Evolutionary conservation across 805 yeast genomes (phyloP), one percentile per base, ranked within the genome.

Genomic region (Torulaspora franciscae): DNA sequence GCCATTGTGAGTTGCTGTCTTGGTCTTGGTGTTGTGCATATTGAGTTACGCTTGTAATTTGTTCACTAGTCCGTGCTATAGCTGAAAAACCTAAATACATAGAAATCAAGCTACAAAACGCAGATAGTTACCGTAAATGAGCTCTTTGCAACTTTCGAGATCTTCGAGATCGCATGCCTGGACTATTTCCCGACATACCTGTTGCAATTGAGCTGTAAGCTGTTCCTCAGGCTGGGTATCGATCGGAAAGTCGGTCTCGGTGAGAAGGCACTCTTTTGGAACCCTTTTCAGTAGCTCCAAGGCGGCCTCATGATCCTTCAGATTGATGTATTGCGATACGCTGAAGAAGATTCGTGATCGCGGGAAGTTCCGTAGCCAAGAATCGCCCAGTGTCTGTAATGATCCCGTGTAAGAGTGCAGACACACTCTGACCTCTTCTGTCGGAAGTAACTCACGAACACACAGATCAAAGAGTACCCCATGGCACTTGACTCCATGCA

Each of bases 341-440:
- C 46, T 65, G 51, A 52, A 59, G 67, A 35, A 59, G 36, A 48
- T 65, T 66, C 61, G 53, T 1, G 47, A 42, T 11, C 36, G 28
- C 1, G 50, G 44, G 28, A 57, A 57, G 6, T 34, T 29, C 24
- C 49, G 50, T 15, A 57, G 50, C 38, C 75, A 57, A 72, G 83
- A 76, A 34, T 69, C 42, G 43, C 68, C 59, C 11, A 83, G 76
- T 47, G 81, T 87, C 34, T 88, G 96, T 0, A 71, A 50, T 1
- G 95, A 82, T 0, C 98, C 98, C 6, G 88, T 79, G 62, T 80
- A 93, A 0, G 96, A 87, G 59, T 91, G 98, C 19, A 93, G 70
- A 30, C 86, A 78, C 1, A 89, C 64, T 2, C 69, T 60, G 14
- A 54, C 46, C 9, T 33, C 34, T 7, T 24, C 22, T 17, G 44